Percentiles rank a stretch among this genome's conserved stretches.
phyloP scores from a whole-genome alignment of 2,329 filamentous ascomycete genomes.

The Xylaria sp. region DNA sequence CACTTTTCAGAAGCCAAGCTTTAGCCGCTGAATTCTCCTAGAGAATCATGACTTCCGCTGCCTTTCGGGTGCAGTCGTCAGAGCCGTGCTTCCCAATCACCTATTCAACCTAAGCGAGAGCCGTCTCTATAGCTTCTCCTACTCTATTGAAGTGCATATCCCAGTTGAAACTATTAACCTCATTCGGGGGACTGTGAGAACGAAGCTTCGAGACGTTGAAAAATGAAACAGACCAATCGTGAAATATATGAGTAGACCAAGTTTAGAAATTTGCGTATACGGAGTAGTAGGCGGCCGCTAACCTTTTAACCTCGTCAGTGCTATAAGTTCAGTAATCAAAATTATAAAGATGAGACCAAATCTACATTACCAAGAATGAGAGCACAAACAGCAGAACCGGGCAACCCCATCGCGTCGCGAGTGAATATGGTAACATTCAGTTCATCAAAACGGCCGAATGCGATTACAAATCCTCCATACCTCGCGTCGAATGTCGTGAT shows the following conservation, averaged over 20 bases:
- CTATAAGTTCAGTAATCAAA: conserved; percentile 33
- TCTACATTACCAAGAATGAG: not conserved
- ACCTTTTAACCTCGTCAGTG: not conserved
- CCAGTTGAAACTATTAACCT: not conserved
- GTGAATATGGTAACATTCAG: not conserved
- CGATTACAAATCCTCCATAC: conserved; percentile 30
- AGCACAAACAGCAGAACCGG: not conserved
- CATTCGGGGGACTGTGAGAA: too few relatives aligned
- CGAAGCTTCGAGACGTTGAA: too few relatives aligned
- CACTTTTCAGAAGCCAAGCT: not conserved
- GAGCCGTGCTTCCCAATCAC: too few relatives aligned
- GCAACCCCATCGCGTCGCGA: not conserved
- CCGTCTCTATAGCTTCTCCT: not conserved
- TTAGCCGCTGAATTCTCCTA: not conserved
- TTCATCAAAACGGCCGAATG: not conserved
- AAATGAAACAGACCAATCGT: not conserved
- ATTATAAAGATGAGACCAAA: not conserved
- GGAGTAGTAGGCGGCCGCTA: not conserved
- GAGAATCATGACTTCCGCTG: not conserved
- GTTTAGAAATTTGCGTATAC: not conserved
- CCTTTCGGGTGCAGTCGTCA: too few relatives aligned
- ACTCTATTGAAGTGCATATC: not conserved
- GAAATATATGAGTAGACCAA: not conserved
- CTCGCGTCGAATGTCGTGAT: conserved; percentile 34
- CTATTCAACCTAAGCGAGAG: too few relatives aligned